Conservation (phyloP, 2,329 filamentous ascomycete species). For the Pestalotiopsis sp. region DNA sequence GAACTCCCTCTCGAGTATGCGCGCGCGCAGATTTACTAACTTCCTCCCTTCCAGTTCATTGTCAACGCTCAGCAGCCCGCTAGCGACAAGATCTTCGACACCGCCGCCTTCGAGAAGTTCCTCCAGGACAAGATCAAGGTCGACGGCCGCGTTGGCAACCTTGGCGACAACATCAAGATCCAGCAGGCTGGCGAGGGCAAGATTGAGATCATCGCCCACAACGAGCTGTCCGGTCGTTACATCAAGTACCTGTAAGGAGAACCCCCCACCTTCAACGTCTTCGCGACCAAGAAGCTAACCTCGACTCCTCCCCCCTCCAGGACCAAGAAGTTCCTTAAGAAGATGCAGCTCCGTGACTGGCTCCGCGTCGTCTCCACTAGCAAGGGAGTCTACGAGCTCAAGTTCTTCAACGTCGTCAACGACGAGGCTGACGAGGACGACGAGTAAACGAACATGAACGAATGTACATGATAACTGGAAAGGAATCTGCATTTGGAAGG, state of each 20-base stretch:
- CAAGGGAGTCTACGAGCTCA: constrained; percentile 98
- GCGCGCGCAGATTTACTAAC: not conserved
- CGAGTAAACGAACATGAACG: constrained; percentile 69
- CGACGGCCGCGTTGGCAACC: constrained; percentile 96
- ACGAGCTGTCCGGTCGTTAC: constrained; percentile 97
- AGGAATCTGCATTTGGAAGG: constrained; percentile 4
- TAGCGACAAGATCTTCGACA: constrained; percentile 99
- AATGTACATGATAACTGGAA: constrained; percentile 6
- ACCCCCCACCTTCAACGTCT: not conserved
- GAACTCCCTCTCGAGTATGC: not conserved
- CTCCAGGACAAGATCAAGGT: constrained; percentile 99
- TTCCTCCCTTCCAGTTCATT: constrained; percentile 71
- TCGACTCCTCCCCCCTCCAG: constrained; percentile 44
- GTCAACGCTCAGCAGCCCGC: constrained; percentile 99
- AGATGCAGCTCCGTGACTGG: constrained; percentile 99
- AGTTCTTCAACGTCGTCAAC: constrained; percentile 99
- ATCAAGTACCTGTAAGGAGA: constrained; percentile 94
- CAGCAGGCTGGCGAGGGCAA: constrained; percentile 92
- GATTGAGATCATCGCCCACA: constrained; percentile 97
- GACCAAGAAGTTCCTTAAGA: constrained; percentile 99
- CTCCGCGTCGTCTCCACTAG: constrained; percentile 97
- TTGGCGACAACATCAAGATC: constrained; percentile 91
- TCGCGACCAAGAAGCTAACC: not conserved
- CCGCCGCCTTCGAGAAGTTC: constrained; percentile 99
- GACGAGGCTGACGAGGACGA: constrained; percentile 98